Evolutionary conservation across 179 eudicot species (phyloP).

Genomic region (Vitellaria paradoxa): DNA sequence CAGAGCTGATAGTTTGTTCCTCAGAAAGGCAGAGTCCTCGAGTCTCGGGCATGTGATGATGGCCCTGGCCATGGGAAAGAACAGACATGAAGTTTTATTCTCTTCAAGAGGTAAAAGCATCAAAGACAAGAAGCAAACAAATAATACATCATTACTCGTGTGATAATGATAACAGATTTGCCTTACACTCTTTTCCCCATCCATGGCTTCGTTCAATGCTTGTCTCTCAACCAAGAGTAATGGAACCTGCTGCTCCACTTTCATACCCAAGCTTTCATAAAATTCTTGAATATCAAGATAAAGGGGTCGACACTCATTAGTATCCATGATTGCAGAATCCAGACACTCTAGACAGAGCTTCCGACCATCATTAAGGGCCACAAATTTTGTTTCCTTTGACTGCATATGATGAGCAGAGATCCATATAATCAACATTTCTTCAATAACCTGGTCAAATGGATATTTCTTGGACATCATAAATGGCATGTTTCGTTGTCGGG

Average conservation of each 20-base stretch:
- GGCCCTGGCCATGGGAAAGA: constrained; percentile 49
- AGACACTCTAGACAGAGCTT: constrained; percentile 84
- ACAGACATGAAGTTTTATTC: not conserved
- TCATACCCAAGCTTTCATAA: constrained; percentile 71
- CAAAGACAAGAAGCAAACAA: not conserved
- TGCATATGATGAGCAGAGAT: constrained; percentile 30
- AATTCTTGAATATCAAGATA: constrained; percentile 71
- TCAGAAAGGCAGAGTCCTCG: constrained; percentile 91
- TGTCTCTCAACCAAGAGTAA: constrained; percentile 81
- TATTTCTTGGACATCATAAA: constrained; percentile 5
- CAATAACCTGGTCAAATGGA: constrained; percentile 5
- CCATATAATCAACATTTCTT: constrained; percentile 3
- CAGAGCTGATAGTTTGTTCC: constrained; percentile 80
- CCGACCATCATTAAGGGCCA: constrained; percentile 76
- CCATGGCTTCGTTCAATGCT: constrained; percentile 89
- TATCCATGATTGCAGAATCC: constrained; percentile 81
- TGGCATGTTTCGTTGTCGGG: not conserved
- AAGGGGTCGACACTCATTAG: constrained; percentile 73
- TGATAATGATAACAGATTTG: not conserved
- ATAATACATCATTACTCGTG: not conserved
- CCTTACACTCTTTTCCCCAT: constrained; percentile 77
- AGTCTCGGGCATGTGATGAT: constrained; percentile 94
- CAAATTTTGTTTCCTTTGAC: constrained; percentile 67
- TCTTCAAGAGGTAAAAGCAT: not conserved
- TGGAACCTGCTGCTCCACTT: constrained; percentile 77